These are phyloP conservation scores for Pisolithus orientalis DNA, from an alignment of 768 basidiomycete species.

Conservation along the genomic window DNA sequence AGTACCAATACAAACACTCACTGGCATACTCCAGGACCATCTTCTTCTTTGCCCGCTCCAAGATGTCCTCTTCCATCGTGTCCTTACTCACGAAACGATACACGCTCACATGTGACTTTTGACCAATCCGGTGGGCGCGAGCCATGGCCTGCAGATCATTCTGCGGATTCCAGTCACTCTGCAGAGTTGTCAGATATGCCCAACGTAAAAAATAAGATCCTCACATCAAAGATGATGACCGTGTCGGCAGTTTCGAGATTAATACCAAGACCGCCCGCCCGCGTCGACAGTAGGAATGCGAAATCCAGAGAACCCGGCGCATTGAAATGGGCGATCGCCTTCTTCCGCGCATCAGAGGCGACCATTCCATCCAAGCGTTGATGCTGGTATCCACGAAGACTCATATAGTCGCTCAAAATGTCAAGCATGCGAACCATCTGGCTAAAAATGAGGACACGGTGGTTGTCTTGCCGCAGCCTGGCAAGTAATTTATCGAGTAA, in stretches of 20 bases:
- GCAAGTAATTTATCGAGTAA: conserved; percentile 94
- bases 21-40: conserved; percentile 99
- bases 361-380: conserved; percentile 97
- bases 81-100: conserved; percentile 99
- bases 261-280: conserved; percentile 96
- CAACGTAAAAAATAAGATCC: conserved; percentile 20
- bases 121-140: conserved; percentile 96
- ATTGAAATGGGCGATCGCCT: conserved; percentile 96
- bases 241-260: conserved; percentile 99
- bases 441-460: conserved; percentile 97
- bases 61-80: conserved; percentile 98
- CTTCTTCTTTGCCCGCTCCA: conserved; percentile 97
- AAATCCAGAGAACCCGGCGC: conserved; percentile 90
- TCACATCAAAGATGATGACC: conserved; percentile 96
- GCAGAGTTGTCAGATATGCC: conserved; percentile 12
- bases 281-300: conserved; percentile 92
- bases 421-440: conserved; percentile 99
- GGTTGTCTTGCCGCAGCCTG: conserved; percentile 84
- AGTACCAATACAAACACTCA: conserved; percentile 41
- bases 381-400: conserved; percentile 80
- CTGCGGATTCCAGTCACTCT: conserved; percentile 99
- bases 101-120: conserved; percentile 97
- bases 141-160: conserved; percentile 99
- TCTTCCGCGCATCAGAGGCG: conserved; percentile 87
- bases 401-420: conserved; percentile 97